Percentiles rank a stretch among this genome's conserved stretches.
Conservation (phyloP, 306 rosid genomes). For the Pyrus betulifolia region DNA sequence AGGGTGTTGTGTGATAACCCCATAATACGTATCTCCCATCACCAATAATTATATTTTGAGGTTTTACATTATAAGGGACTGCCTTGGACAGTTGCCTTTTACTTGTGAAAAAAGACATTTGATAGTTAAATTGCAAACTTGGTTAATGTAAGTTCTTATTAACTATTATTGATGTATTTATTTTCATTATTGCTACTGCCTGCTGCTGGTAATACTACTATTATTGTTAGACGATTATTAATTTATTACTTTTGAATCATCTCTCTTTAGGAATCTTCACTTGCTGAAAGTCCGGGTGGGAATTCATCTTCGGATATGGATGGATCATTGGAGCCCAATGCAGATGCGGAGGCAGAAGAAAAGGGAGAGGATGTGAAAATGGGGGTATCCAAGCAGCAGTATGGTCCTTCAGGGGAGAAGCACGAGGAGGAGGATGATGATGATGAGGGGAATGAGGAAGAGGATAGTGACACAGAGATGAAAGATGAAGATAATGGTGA, state of each 20-base stretch:
- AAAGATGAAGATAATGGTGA: slow-evolving; percentile 37
- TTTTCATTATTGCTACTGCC: not conserved
- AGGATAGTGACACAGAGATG: slow-evolving; percentile 45
- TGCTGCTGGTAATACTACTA: not conserved
- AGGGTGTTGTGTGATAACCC: too few species aligned
- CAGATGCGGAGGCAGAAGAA: slow-evolving; percentile 44
- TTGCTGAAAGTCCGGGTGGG: slow-evolving; percentile 59
- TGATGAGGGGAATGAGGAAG: slow-evolving; percentile 47
- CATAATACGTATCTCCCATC: too few species aligned
- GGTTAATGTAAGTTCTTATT: not conserved
- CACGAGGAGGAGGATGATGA: slow-evolving; percentile 30
- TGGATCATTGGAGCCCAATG: slow-evolving; percentile 47
- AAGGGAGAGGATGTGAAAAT: slow-evolving; percentile 37
- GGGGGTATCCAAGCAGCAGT: slow-evolving; percentile 44
- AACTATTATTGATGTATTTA: not conserved
- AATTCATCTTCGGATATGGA: slow-evolving; percentile 72
- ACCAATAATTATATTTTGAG: not conserved
- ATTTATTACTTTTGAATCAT: not conserved
- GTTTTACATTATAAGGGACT: not conserved
- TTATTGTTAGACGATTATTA: too few species aligned
- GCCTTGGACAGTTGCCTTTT: not conserved
- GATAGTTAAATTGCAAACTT: not conserved
- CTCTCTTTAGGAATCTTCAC: slow-evolving; percentile 44
- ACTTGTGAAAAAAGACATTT: not conserved
- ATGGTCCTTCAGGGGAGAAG: slow-evolving; percentile 39